These are phyloP conservation scores for Beauveria caledonica DNA, from an alignment of 2,329 filamentous ascomycete genomes.

Conservation along the genomic window DNA sequence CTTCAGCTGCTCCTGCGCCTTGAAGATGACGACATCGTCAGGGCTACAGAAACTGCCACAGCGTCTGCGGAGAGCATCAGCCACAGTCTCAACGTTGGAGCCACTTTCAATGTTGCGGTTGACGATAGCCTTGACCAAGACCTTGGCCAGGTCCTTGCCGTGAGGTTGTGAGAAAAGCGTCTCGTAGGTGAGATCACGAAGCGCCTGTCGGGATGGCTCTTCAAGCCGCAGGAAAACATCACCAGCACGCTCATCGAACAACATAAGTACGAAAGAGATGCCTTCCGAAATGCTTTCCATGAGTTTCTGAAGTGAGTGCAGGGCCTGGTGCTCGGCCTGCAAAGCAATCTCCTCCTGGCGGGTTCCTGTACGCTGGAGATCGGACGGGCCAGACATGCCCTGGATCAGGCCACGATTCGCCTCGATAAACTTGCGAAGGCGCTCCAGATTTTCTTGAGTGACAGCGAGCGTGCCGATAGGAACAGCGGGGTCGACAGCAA, in stretches of 20 bases:
- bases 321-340: slow-evolving; percentile 87
- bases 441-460: slow-evolving; percentile 73
- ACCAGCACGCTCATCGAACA: slow-evolving; percentile 87
- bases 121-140: slow-evolving; percentile 94
- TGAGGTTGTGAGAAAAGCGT: slow-evolving; percentile 70
- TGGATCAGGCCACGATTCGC: slow-evolving; percentile 89
- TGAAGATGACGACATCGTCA: slow-evolving; percentile 97
- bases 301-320: slow-evolving; percentile 77
- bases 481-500: slow-evolving; percentile 60
- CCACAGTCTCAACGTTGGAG: slow-evolving; percentile 94
- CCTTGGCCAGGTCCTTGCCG: slow-evolving; percentile 84
- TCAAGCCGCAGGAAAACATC: slow-evolving; percentile 78
- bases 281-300: slow-evolving; percentile 91
- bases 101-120: slow-evolving; percentile 96
- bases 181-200: slow-evolving; percentile 77
- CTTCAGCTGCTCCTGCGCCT: slow-evolving; percentile 91
- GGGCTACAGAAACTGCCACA: slow-evolving; percentile 97
- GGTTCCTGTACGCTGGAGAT: slow-evolving; percentile 66
- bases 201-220: slow-evolving; percentile 57
- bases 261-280: slow-evolving; percentile 88
- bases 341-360: slow-evolving; percentile 87
- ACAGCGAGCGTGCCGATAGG: slow-evolving; percentile 58
- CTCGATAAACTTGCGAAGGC: slow-evolving; percentile 72
- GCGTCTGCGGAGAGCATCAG: slow-evolving; percentile 81
- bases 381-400: slow-evolving; percentile 83